phyloP scores from a whole-genome alignment of 768 basidiomycete species.

The Leccinum obscurum region DNA sequence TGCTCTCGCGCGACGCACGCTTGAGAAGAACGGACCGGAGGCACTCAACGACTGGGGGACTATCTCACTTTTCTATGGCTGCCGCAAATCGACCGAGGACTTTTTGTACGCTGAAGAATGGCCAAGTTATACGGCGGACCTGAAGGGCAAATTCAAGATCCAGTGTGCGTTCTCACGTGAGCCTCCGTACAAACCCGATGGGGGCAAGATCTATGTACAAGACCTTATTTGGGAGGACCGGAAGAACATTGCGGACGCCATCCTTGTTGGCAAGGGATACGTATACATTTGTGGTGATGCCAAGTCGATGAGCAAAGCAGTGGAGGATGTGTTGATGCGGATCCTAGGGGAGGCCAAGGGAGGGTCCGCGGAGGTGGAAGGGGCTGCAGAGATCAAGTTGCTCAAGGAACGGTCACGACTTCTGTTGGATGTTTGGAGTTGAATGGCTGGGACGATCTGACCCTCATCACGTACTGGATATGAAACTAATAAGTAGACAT shows the following conservation, averaged over 20 bases:
- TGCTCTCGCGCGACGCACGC: constrained; percentile 88
- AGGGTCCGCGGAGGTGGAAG: constrained; percentile 84
- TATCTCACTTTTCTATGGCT: constrained; percentile 95
- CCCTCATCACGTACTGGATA: constrained; percentile 5
- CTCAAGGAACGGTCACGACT: constrained; percentile 92
- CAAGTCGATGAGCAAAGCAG: constrained; percentile 93
- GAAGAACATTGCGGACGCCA: constrained; percentile 80
- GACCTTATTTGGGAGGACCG: constrained; percentile 90
- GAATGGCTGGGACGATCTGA: constrained; percentile 21
- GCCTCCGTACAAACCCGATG: constrained; percentile 80
- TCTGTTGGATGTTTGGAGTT: constrained; percentile 90
- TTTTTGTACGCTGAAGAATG: constrained; percentile 96
- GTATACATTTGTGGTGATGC: constrained; percentile 97
- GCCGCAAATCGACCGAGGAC: constrained; percentile 85
- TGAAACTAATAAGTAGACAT: constrained; percentile 23
- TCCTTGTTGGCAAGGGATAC: constrained; percentile 95
- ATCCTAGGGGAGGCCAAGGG: constrained; percentile 94
- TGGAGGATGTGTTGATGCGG: constrained; percentile 83
- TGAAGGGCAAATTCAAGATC: constrained; percentile 89
- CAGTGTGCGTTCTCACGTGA: constrained; percentile 91
- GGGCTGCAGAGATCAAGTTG: constrained; percentile 87
- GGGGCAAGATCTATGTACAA: constrained; percentile 98
- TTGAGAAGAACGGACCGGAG: constrained; percentile 94
- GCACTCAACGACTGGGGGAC: constrained; percentile 95
- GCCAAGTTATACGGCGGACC: constrained; percentile 81